Evolutionary conservation across 2,329 filamentous ascomycete species (phyloP).

Genomic region (Calonectria pseudoreteaudii): DNA sequence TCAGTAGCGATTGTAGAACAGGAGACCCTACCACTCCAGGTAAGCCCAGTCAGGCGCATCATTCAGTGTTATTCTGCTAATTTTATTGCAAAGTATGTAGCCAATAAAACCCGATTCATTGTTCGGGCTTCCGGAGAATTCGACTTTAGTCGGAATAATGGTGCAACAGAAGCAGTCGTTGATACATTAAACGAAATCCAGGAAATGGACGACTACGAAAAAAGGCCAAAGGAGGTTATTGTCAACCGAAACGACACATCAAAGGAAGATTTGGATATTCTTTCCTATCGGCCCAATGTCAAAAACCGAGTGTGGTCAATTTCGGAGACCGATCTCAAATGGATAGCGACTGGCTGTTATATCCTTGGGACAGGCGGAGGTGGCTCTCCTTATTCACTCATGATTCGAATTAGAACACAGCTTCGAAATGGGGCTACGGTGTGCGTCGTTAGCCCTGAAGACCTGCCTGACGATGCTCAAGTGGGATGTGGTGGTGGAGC

Average conservation of each 20-base stretch:
- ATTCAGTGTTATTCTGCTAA: slow-evolving; percentile 9
- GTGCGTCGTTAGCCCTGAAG: slow-evolving; percentile 62
- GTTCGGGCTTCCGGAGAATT: slow-evolving; percentile 71
- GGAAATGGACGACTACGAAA: slow-evolving; percentile 39
- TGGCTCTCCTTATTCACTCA: slow-evolving; percentile 64
- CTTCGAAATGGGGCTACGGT: slow-evolving; percentile 63
- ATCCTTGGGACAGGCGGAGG: slow-evolving; percentile 72
- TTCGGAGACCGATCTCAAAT: slow-evolving; percentile 67
- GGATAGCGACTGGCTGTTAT: slow-evolving; percentile 69
- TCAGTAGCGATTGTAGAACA: slow-evolving; percentile 63
- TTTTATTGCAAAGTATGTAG: slow-evolving; percentile 55
- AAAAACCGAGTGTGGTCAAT: slow-evolving; percentile 67
- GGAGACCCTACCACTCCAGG: slow-evolving; percentile 65
- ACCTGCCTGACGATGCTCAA: slow-evolving; percentile 61
- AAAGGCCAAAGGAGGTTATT: slow-evolving; percentile 10
- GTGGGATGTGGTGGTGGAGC: slow-evolving; percentile 69
- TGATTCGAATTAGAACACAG: slow-evolving; percentile 63
- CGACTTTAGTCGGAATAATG: slow-evolving; percentile 50
- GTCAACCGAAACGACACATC: slow-evolving; percentile 1
- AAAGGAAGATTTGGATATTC: slow-evolving; percentile 47
- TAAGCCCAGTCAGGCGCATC: slow-evolving; percentile 36
- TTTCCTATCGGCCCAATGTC: slow-evolving; percentile 61
- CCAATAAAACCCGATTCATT: slow-evolving; percentile 67
- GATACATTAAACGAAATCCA: slow-evolving; percentile 13
- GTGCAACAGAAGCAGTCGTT: background rate